A percentile compares a stretch with the other conserved stretches of the same genome.
These are phyloP conservation scores for Hymenochaete sp. DNA, from an alignment of 1,284 basidiomycete genomes.

Conservation along the genomic window DNA sequence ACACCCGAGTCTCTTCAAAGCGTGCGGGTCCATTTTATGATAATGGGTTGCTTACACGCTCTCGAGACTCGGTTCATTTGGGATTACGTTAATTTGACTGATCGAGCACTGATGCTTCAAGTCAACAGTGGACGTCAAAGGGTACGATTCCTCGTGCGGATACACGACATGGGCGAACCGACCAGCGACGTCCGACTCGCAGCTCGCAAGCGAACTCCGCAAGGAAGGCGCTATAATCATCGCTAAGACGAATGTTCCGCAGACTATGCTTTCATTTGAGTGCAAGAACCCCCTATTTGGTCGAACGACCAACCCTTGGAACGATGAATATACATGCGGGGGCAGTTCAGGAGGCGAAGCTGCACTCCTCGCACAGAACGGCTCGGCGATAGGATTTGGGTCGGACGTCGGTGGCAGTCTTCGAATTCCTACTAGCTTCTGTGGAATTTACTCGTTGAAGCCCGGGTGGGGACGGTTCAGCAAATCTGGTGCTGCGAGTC, in stretches of 20 bases:
- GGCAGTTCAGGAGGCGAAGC: conserved; percentile 78
- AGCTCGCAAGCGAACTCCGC: conserved; percentile 43
- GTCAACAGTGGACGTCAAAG: conserved; percentile 42
- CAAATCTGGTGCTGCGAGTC: conserved; percentile 38
- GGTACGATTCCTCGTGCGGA: conserved; percentile 64
- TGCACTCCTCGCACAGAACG: conserved; percentile 68
- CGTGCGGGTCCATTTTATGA: no score
- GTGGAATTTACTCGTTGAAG: conserved; percentile 77
- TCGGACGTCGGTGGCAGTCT: conserved; percentile 71
- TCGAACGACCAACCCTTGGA: conserved; percentile 64
- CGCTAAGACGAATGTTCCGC: conserved; percentile 72
- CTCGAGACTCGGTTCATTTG: no score
- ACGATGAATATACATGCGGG: conserved; percentile 55
- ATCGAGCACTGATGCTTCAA: background rate
- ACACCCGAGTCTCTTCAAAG: background rate
- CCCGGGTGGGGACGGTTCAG: conserved; percentile 52
- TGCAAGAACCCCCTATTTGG: conserved; percentile 83
- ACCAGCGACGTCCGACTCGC: conserved; percentile 47
- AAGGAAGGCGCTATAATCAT: conserved; percentile 49
- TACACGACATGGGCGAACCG: conserved; percentile 61
- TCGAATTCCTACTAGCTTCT: conserved; percentile 75
- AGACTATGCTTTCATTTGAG: conserved; percentile 83
- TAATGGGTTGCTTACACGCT: no score
- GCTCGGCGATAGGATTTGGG: conserved; percentile 70
- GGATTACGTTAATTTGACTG: no score